A percentile compares a stretch with the other conserved stretches of the same genome.
Conservation (phyloP, 805 yeast species). For the Ogataea pini region DNA sequence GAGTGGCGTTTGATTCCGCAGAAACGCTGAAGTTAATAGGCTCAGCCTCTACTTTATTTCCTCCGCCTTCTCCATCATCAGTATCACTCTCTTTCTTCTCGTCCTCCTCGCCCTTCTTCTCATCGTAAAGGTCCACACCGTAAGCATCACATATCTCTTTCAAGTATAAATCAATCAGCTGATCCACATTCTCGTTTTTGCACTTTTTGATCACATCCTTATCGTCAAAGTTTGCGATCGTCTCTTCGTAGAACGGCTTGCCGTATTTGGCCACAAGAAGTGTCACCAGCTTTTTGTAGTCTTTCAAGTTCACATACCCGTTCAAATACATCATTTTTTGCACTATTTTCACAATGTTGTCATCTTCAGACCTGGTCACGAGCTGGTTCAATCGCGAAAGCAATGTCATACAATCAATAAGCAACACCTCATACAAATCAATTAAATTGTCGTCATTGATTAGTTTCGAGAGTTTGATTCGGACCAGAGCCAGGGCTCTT, state of each 20-base stretch:
- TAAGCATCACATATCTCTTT: conserved; percentile 33
- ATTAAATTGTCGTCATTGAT: conserved; percentile 29
- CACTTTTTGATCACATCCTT: conserved; percentile 27
- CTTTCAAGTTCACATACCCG: conserved; percentile 25
- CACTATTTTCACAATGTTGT: conserved; percentile 16
- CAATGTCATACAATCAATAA: conserved; percentile 27
- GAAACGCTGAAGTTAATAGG: neutral
- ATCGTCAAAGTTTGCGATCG: conserved; percentile 17
- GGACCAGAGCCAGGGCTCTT: conserved; percentile 22
- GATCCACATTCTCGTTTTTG: conserved; percentile 30
- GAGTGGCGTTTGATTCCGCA: too few relatives aligned
- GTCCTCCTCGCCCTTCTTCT: conserved; percentile 14
- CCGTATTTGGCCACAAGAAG: conserved; percentile 27
- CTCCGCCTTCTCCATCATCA: conserved; percentile 6
- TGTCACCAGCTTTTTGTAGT: conserved; percentile 25
- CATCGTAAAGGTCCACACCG: conserved; percentile 29
- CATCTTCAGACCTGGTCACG: conserved; percentile 20
- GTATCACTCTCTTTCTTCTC: conserved; percentile 11
- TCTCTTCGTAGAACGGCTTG: conserved; percentile 26
- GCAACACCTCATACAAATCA: conserved; percentile 25
- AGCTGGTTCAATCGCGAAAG: conserved; percentile 25
- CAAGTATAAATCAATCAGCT: conserved; percentile 28
- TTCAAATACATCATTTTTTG: conserved; percentile 23
- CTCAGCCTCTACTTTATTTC: conserved; percentile 5
- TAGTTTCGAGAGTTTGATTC: conserved; percentile 24